Conservation (phyloP, 331 rosid genomes). For the Stylosanthes scabra region DNA sequence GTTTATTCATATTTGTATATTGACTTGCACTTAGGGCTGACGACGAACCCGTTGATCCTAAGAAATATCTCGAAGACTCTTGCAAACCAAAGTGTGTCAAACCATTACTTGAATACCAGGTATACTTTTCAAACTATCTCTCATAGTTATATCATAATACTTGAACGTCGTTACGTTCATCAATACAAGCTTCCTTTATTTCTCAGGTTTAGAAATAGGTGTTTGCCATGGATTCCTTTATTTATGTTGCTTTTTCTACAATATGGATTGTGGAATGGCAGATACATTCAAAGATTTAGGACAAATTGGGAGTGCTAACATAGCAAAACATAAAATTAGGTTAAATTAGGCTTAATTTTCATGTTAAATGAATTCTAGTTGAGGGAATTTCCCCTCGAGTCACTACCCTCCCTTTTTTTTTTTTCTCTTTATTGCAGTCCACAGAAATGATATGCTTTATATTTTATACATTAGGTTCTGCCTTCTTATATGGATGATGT, state of each 20-base stretch:
- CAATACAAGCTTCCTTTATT: not conserved
- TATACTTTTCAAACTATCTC: constrained; percentile 21
- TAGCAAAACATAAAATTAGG: not conserved
- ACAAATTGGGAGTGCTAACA: not conserved
- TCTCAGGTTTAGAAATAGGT: not conserved
- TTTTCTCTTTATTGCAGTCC: not conserved
- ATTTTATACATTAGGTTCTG: constrained; percentile 4
- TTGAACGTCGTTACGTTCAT: constrained; percentile 2
- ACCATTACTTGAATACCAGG: constrained; percentile 85
- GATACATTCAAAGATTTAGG: not conserved
- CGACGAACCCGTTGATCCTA: constrained; percentile 82
- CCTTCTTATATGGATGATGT: constrained; percentile 1
- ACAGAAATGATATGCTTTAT: constrained; percentile 13
- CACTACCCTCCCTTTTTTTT: not conserved
- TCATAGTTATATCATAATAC: not conserved
- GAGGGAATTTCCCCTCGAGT: not conserved
- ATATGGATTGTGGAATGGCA: not conserved
- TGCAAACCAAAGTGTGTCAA: constrained; percentile 88
- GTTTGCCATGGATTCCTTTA: not conserved
- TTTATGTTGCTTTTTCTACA: not conserved
- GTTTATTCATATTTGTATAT: not conserved
- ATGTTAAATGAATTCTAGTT: not conserved
- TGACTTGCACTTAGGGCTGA: constrained; percentile 62
- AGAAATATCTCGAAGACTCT: constrained; percentile 64
- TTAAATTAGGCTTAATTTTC: not conserved